Evolutionary conservation across 306 rosid genomes (phyloP).

Genomic region (Cicer yamashitae): DNA sequence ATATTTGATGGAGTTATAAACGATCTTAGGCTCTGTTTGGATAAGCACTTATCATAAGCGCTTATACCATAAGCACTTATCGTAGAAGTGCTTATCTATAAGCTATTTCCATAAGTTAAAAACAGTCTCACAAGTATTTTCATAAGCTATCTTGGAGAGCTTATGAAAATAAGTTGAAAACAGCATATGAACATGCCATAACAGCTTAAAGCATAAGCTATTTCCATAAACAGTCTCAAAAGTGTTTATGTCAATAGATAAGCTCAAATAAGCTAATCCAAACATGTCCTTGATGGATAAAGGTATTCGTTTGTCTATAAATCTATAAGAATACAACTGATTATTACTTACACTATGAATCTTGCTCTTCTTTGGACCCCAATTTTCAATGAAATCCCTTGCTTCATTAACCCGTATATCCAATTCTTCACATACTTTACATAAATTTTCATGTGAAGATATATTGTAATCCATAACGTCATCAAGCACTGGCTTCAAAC

Average conservation of each 20-base stretch:
- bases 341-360: slow-evolving; percentile 70
- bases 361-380: slow-evolving; percentile 88
- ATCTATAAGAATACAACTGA: slow-evolving; percentile 13
- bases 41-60: too few species aligned
- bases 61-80: too few species aligned
- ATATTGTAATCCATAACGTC: slow-evolving; percentile 64
- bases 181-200: too few species aligned
- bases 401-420: slow-evolving; percentile 76
- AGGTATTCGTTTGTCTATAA: background rate
- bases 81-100: too few species aligned
- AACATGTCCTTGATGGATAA: background rate
- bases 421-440: slow-evolving; percentile 75
- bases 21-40: too few species aligned
- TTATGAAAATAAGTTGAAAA: too few species aligned
- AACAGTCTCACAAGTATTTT: too few species aligned
- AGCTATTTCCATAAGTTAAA: too few species aligned
- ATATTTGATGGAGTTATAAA: background rate
- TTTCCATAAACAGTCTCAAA: too few species aligned
- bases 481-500: slow-evolving; percentile 84
- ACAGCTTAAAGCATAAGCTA: too few species aligned
- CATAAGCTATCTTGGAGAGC: too few species aligned
- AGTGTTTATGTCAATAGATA: background rate
- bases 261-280: slow-evolving; percentile 1
- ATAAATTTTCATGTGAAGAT: slow-evolving; percentile 56
- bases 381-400: slow-evolving; percentile 80